Evolutionary conservation across 371 early-diverging fungal species (phyloP), one percentile per base, ranked within the genome.

Genomic region (Umbelopsis sp.): DNA sequence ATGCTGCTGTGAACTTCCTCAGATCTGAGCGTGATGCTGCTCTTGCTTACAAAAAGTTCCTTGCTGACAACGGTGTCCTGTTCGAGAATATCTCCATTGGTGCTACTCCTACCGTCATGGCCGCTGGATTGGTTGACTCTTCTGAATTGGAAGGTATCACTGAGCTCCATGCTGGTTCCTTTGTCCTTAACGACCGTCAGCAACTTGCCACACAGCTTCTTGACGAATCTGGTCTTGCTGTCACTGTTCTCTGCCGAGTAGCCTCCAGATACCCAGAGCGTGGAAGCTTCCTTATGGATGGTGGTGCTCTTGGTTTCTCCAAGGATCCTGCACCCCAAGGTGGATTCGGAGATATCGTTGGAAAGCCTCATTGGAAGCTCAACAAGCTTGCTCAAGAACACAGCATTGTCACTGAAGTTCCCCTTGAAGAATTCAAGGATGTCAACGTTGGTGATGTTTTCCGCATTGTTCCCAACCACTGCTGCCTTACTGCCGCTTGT

Each of bases 161-260:
- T 53, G 83, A 83, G 63, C 69, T 83, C 2, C 83, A 83, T 64
- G 80, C 80, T 10, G 83, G 83, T 35, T 77, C 77, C 1, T 83
- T 70, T 50, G 68, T 76, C 0, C 68, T 80, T 10, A 44, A 79
- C 22, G 83, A 83, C 46, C 74, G 78, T 50, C 83, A 83, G 48
- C 83, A 83, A 65, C 70, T 77, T 22, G 74, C 78, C 3, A 83
- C 83, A 2, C 73, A 74, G 0, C 63, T 80, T 18, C 67, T 73
- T 32, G 65, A 24, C 4, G 64, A 67, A 1, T 25, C 38, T 1
- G 80, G 79, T 62, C 72, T 78, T 2, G 76, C 79, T 18, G 72
- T 79, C 24, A 71, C 76, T 4, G 80, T 83, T 3, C 70, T 69
- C 6, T 69, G 67, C n/a, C 79, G 83, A 20, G 73, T 83, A 14